Base-by-base conservation (phyloP, 1,139 yeast species). In the Saccharomycopsis crataegensis region DNA sequence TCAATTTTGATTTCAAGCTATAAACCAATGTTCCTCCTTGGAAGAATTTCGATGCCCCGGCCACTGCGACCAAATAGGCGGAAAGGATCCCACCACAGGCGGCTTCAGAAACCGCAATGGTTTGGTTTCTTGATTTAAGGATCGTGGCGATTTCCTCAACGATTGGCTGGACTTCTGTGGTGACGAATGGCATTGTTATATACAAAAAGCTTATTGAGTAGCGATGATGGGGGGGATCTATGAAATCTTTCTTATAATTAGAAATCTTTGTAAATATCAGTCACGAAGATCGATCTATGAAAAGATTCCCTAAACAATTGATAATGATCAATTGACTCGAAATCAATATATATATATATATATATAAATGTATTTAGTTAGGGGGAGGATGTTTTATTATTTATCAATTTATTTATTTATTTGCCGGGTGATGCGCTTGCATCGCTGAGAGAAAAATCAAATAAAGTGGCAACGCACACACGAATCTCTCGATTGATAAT, bases 11-110 rank as follows among this genome's bases (percentile, higher is more conserved):
- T 61, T 80, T 80, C 59, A 88, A 71, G 55, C 93, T 83, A 66
- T 88, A 88, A 3, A 89, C 84, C 54, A 88, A 69, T 36, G 91
- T 83, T 0, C 96, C 91, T 17, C 96, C 96, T 59, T 85, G 86
- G 63, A 85, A 88, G 68, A 86, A 88, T 57, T 77, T 72, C 11
- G 93, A 84, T 0, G 96, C 96, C 3, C 96, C 96, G 0, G 95
- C 91, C 2, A 86, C 81, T 0, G 93, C 78, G 8, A 88, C 89
- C 43, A 88, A 66, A 62, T 86, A 87, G 0, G 96, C 87, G 6
- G 94, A 83, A 8, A 88, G 71, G 34, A 88, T 74, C 0, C 96
- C 96, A 8, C 96, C 96, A 67, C 96, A 88, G 0, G 96, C 95
- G 8, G 94, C 90, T 64, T 88, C 96, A 4, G 91, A 82, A 2